Evolutionary conservation across 352 stramenopile genomes (phyloP).

Genomic region (Phytopythium helicoides): DNA sequence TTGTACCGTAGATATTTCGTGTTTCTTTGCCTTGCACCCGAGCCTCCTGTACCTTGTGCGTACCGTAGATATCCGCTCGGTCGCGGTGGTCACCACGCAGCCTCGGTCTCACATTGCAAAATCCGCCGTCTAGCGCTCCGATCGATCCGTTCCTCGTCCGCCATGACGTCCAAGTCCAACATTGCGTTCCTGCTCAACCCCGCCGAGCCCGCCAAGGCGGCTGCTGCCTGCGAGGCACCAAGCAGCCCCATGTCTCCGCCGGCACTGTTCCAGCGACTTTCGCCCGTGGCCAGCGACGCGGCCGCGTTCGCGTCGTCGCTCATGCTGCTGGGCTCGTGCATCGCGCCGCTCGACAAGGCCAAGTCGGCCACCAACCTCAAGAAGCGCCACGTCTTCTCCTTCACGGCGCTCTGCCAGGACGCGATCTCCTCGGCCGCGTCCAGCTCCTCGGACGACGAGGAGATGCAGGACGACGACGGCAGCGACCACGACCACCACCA

Average conservation of each 20-base stretch:
- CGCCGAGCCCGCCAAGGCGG: no score
- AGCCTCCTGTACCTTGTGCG: no score
- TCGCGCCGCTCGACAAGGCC: constrained; percentile 30
- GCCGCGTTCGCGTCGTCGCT: constrained; percentile 26
- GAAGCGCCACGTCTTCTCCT: constrained; percentile 7
- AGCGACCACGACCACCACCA: constrained; percentile 8
- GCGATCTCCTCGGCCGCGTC: constrained; percentile 7
- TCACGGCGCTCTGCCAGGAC: constrained; percentile 10
- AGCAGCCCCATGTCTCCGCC: constrained; percentile 19
- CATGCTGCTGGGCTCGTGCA: constrained; percentile 31
- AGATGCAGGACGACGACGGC: constrained; percentile 11
- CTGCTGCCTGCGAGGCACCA: no score
- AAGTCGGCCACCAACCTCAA: background rate
- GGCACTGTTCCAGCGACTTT: constrained; percentile 28
- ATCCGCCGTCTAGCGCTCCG: background rate
- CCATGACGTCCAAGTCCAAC: constrained; percentile 36
- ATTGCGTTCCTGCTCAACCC: constrained; percentile 48
- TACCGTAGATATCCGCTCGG: no score
- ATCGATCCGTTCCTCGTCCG: background rate
- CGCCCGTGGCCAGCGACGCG: constrained; percentile 16
- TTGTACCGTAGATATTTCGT: no score
- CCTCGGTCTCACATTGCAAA: background rate
- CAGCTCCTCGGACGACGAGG: constrained; percentile 14
- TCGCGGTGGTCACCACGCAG: no score
- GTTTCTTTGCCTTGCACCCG: background rate